Evolutionary conservation across 2,329 filamentous ascomycete species (phyloP).

Genomic region (Trichoderma polysporum): DNA sequence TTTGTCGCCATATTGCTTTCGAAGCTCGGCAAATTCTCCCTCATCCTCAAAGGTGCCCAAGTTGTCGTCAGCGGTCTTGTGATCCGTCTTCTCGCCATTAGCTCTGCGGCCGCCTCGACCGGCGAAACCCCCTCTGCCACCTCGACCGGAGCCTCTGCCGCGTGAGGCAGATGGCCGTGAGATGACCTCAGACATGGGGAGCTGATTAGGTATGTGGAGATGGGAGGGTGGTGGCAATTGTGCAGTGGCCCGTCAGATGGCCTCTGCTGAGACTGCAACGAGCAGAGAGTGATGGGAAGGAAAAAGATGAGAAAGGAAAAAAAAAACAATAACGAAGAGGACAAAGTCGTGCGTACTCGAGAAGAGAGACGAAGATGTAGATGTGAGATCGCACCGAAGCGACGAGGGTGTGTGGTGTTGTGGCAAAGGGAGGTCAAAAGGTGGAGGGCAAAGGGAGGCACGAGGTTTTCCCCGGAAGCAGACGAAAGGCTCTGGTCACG

Average conservation of each 20-base stretch:
- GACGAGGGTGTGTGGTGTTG: conserved; percentile 23
- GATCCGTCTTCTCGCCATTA: conserved; percentile 67
- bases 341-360: conserved; percentile 31
- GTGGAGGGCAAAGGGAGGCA: conserved; percentile 34
- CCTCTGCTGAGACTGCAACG: conserved; percentile 35
- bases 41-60: conserved; percentile 69
- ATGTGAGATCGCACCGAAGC: conserved; percentile 10
- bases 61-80: conserved; percentile 58
- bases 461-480: conserved; percentile 41
- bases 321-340: conserved; percentile 32
- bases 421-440: conserved; percentile 25
- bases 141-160: conserved; percentile 86
- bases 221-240: conserved; percentile 24
- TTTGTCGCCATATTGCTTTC: conserved; percentile 82
- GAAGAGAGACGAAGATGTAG: conserved; percentile 28
- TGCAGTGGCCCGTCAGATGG: conserved; percentile 39
- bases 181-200: conserved; percentile 90
- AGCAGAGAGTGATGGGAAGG: conserved; percentile 32
- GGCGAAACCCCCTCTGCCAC: conserved; percentile 75
- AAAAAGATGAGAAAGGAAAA: conserved; percentile 30
- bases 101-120: conserved; percentile 70
- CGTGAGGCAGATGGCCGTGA: conserved; percentile 78
- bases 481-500: conserved; percentile 38
- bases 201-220: conserved; percentile 43
- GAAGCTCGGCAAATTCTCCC: conserved; percentile 86